Evolutionary conservation across 2,329 filamentous ascomycete species (phyloP), one percentile per base, ranked within the genome.

Genomic region (Knoxdaviesia proteae): DNA sequence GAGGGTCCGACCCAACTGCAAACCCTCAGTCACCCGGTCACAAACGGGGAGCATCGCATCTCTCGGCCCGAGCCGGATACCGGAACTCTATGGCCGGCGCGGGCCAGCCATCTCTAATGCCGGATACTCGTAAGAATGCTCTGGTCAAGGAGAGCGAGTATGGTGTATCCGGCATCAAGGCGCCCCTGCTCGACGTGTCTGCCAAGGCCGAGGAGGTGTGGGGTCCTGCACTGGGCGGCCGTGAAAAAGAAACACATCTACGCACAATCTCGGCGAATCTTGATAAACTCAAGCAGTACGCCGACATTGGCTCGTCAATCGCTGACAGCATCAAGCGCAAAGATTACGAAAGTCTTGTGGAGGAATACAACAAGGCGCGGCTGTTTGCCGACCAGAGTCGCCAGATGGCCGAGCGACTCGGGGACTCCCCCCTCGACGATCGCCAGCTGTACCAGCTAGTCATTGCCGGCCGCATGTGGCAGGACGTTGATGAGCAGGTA

Each of bases 151-250:
- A 94, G 61, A 93, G 84, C 51, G 86, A 93, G 52, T 93, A 87
- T 53, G 86, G 86, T 42, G 77, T 92, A 6, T 66, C 80, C 54
- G 86, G 84, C 7, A 94, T 98, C 58, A 92, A 93, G 55, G 72
- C 69, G 1, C 88, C 90, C 11, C 64, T 98, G 43, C 68, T 90
- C 7, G 90, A 96, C 52, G 84, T 92, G 7, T 84, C 84, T 1
- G 81, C 86, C 47, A 94, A 94, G 58, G 90, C 88, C 0, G 86
- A 96, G 58, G 90, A 98, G 53, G 82, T 98, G 6, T 98, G 92
- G 87, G 90, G 90, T 0, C 90, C 90, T 2, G 88, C 90, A 1
- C 61, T 98, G 35, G 84, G 86, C 40, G 90, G 90, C 4, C 76
- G 84, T 32, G 87, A 96, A 52, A 86, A 88, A 54, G 90, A 96